Percentiles rank a stretch among this genome's conserved stretches.
Conservation (phyloP, 2,329 filamentous ascomycete genomes). For the Aspergillus latus region DNA sequence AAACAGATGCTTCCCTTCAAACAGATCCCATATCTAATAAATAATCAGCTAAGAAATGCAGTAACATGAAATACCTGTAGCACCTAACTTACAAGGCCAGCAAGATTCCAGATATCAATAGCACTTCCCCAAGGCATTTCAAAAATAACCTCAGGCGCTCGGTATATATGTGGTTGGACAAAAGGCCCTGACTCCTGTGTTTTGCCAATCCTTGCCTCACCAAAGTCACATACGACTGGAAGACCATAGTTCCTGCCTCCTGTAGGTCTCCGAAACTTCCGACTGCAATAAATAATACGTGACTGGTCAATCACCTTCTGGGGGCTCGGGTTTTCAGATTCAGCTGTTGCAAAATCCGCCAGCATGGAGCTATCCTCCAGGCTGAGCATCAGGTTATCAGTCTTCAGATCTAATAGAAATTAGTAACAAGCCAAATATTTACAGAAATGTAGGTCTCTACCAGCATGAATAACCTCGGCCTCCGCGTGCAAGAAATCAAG, state of each 20-base stretch:
- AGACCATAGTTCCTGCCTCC: conserved; percentile 24
- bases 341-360: conserved; percentile 27
- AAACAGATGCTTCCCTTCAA: no score
- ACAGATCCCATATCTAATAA: no score
- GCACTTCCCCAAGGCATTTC: conserved; percentile 42
- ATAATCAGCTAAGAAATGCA: no score
- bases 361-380: conserved; percentile 32
- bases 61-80: no score
- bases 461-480: conserved; percentile 3
- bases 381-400: conserved; percentile 1
- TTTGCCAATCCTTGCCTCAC: conserved; percentile 21
- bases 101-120: conserved; percentile 54
- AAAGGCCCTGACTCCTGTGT: conserved; percentile 39
- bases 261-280: conserved; percentile 29
- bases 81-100: conserved; percentile 45
- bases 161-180: conserved; percentile 42
- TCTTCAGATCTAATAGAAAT: conserved; percentile 38
- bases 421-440: background rate
- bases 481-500: conserved; percentile 5
- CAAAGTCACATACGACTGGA: background rate
- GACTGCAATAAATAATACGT: conserved; percentile 31
- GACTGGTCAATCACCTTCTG: conserved; percentile 33
- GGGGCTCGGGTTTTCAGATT: conserved; percentile 30
- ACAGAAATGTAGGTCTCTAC: background rate
- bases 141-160: conserved; percentile 46